These are phyloP conservation scores for Mesotaenium endlicherianum DNA, from an alignment of 139 green algal genomes.

Conservation along the genomic window DNA sequence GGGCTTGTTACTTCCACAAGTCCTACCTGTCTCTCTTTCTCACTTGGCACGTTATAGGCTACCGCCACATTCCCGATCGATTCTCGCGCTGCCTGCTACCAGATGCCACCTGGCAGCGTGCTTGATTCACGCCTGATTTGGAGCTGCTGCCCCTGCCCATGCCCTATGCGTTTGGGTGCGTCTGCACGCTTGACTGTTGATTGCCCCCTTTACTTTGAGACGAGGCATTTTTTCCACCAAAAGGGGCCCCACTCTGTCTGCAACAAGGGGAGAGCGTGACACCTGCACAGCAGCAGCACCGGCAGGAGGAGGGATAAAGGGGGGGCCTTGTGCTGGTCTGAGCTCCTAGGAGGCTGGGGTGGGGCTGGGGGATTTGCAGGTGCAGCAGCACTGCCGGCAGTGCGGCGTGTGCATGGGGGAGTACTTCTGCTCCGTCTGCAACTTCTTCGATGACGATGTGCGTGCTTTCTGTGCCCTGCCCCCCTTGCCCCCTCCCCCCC, in stretches of 20 bases:
- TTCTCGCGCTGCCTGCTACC: too few relatives aligned
- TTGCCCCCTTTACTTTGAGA: not conserved
- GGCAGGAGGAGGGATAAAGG: not conserved
- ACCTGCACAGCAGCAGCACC: not conserved
- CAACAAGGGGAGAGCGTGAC: not conserved
- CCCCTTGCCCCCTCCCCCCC: not conserved
- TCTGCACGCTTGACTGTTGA: not conserved
- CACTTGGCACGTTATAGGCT: not conserved
- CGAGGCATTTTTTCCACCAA: not conserved
- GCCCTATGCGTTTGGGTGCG: too few relatives aligned
- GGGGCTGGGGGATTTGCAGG: slow-evolving; percentile 9
- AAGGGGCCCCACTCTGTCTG: not conserved
- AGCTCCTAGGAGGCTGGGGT: not conserved
- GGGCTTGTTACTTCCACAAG: not conserved
- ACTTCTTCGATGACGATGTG: slow-evolving; percentile 82
- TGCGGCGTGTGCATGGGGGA: slow-evolving; percentile 74
- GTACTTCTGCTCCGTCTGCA: slow-evolving; percentile 68
- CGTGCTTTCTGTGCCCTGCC: slow-evolving; percentile 1
- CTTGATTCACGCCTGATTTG: too few relatives aligned
- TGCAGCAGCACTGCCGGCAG: slow-evolving; percentile 55
- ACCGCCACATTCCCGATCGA: not conserved
- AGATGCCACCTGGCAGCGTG: too few relatives aligned
- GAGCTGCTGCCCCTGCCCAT: too few relatives aligned
- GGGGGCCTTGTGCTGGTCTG: not conserved
- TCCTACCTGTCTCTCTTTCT: not conserved